Evolutionary conservation across 225 moss, liverwort and hornwort genomes (phyloP).

Genomic region (Marchantia polymorpha): DNA sequence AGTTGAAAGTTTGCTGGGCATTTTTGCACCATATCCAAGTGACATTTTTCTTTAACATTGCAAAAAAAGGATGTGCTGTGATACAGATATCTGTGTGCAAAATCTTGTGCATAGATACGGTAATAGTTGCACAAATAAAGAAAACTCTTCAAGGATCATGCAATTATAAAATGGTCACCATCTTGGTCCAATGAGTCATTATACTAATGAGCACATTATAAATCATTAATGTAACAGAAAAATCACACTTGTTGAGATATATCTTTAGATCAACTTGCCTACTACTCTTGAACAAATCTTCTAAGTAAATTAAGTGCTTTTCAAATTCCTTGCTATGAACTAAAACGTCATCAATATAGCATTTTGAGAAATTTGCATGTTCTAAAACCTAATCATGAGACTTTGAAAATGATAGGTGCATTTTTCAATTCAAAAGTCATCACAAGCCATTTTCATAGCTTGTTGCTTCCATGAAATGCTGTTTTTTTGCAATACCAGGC

Average conservation of each 20-base stretch:
- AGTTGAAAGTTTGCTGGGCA: too few species aligned
- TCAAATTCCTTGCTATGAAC: constrained; percentile 4
- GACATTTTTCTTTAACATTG: neutral
- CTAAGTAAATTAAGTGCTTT: neutral
- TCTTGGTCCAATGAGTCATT: constrained; percentile 2
- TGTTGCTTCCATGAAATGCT: too few species aligned
- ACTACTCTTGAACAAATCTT: neutral
- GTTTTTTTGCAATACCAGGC: too few species aligned
- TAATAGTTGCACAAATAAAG: constrained; percentile 15
- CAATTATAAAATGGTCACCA: constrained; percentile 13
- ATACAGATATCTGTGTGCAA: too few species aligned
- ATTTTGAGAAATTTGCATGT: too few species aligned
- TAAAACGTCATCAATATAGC: too few species aligned
- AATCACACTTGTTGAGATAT: constrained; percentile 8
- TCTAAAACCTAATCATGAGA: too few species aligned
- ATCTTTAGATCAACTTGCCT: neutral
- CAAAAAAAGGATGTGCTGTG: neutral
- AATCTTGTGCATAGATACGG: neutral
- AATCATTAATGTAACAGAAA: neutral
- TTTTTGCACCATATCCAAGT: neutral
- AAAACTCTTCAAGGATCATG: neutral
- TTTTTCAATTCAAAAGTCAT: too few species aligned
- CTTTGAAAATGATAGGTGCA: too few species aligned
- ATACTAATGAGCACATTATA: neutral
- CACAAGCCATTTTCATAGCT: too few species aligned